Evolutionary conservation across 2,329 filamentous ascomycete genomes (phyloP).

Genomic region (Graphilbum fragrans): DNA sequence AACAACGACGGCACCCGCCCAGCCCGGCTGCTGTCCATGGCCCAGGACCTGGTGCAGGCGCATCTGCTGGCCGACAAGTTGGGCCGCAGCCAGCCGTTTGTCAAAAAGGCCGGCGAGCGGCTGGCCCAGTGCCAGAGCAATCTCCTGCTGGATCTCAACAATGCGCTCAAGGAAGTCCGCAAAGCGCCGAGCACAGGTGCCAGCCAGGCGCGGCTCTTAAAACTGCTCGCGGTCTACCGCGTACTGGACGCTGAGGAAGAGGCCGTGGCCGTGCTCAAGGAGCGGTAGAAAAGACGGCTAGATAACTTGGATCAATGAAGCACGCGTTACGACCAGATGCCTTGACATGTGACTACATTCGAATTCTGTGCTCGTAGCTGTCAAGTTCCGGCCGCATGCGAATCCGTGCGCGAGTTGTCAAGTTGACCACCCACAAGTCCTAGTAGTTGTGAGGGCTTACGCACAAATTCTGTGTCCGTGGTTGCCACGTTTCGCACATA

Average conservation of each 20-base stretch:
- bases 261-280: conserved; percentile 36
- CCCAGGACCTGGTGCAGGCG: conserved; percentile 30
- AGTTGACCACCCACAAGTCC: too few species aligned
- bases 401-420: too few species aligned
- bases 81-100: conserved; percentile 34
- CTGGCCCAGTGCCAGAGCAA: conserved; percentile 42
- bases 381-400: too few species aligned
- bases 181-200: conserved; percentile 23
- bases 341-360: too few species aligned
- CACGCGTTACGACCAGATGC: too few species aligned
- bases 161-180: conserved; percentile 30
- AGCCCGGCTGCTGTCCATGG: conserved; percentile 30
- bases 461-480: too few species aligned
- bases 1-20: conserved; percentile 22
- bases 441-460: too few species aligned
- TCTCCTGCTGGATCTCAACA: conserved; percentile 40
- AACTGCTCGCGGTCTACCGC: conserved; percentile 40
- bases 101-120: conserved; percentile 39
- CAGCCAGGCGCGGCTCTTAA: conserved; percentile 34
- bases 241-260: conserved; percentile 38
- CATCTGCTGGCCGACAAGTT: conserved; percentile 29
- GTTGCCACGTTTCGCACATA: too few species aligned
- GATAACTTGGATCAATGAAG: too few species aligned
- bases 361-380: too few species aligned
- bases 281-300: too few species aligned